phyloP scores from a whole-genome alignment of 768 basidiomycete species.

The Pleurotus cornucopiae region DNA sequence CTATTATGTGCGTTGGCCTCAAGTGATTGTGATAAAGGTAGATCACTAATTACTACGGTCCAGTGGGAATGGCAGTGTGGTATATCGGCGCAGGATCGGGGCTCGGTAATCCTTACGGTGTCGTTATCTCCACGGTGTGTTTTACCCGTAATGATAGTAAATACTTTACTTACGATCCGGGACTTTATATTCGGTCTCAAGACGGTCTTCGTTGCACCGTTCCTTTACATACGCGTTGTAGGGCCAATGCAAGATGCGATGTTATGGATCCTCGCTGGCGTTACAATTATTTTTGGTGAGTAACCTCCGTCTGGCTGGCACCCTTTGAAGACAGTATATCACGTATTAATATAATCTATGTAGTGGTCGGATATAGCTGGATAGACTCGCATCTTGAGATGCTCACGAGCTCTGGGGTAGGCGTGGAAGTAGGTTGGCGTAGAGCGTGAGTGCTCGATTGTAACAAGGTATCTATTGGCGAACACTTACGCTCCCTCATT shows the following conservation, averaged over 20 bases:
- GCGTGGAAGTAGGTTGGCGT: constrained; percentile 46
- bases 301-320: neutral
- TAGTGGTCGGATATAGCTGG: constrained; percentile 53
- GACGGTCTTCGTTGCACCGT: constrained; percentile 42
- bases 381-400: constrained; percentile 45
- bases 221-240: constrained; percentile 47
- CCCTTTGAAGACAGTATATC: neutral
- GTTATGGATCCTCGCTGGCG: constrained; percentile 27
- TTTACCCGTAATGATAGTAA: constrained; percentile 1
- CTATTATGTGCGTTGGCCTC: constrained; percentile 50
- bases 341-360: constrained; percentile 27
- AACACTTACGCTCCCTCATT: neutral
- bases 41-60: neutral
- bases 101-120: constrained; percentile 50
- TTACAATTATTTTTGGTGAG: constrained; percentile 24
- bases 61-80: neutral
- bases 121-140: constrained; percentile 35
- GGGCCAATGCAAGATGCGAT: constrained; percentile 35
- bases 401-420: constrained; percentile 45
- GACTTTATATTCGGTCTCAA: neutral
- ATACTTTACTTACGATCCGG: neutral
- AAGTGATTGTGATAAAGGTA: neutral
- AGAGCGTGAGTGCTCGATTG: neutral
- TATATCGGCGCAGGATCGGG: constrained; percentile 35
- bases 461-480: neutral